These are phyloP conservation scores for Trametes villosa DNA, from an alignment of 768 basidiomycete genomes.

Conservation along the genomic window DNA sequence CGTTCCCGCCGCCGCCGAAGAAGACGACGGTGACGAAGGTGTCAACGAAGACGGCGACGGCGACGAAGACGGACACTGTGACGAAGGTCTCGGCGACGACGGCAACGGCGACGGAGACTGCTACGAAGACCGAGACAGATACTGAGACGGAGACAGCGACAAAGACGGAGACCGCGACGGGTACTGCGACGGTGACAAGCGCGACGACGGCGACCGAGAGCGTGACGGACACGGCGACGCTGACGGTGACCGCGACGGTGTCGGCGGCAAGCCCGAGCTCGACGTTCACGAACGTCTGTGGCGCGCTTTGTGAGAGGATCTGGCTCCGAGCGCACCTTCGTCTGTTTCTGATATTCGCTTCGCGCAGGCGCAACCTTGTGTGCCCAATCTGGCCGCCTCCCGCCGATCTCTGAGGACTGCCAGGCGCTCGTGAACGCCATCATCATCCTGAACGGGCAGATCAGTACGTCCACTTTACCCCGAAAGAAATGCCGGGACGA, in stretches of 20 bases:
- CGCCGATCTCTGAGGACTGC: slow-evolving; percentile 25
- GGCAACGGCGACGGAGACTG: not conserved
- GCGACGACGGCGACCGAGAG: not conserved
- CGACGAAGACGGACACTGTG: not conserved
- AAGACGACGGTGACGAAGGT: slow-evolving; percentile 7
- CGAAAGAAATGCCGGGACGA: too few species aligned
- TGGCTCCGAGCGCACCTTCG: not conserved
- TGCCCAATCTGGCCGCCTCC: slow-evolving; percentile 20
- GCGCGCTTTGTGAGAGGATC: slow-evolving; percentile 23
- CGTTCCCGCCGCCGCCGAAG: not conserved
- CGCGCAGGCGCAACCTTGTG: slow-evolving; percentile 22
- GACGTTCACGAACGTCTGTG: slow-evolving; percentile 19
- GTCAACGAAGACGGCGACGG: not conserved
- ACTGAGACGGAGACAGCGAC: slow-evolving; percentile 10
- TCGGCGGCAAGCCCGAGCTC: slow-evolving; percentile 8
- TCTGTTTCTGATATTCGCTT: not conserved
- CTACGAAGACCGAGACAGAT: not conserved
- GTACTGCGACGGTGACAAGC: not conserved
- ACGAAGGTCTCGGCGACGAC: not conserved
- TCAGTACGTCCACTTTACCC: slow-evolving; percentile 12
- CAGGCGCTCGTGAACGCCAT: slow-evolving; percentile 22
- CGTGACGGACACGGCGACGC: not conserved
- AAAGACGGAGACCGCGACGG: slow-evolving; percentile 7
- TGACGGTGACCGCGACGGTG: not conserved
- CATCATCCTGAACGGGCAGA: slow-evolving; percentile 23